Conservation (phyloP, 306 rosid species). For the Cucurbita pepo region DNA sequence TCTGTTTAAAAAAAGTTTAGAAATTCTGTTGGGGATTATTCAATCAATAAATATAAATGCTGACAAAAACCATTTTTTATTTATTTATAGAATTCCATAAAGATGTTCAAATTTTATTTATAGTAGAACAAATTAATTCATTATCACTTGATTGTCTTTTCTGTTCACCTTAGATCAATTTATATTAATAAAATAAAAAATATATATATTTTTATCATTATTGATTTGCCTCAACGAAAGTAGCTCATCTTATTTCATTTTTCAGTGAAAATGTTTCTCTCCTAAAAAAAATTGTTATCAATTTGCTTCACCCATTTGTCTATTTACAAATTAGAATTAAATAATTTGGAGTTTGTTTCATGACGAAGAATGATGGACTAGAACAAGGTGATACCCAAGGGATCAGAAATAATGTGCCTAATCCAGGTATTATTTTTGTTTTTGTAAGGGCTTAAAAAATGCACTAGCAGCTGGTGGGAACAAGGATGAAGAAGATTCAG, state of each 20-base stretch:
- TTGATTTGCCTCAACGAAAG: not conserved
- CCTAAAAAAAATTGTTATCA: not conserved
- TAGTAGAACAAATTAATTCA: not conserved
- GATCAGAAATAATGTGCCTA: not conserved
- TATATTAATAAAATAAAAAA: not conserved
- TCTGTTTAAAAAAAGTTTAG: not conserved
- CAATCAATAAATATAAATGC: too few relatives aligned
- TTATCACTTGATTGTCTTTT: not conserved
- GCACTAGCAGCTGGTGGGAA: constrained; percentile 75
- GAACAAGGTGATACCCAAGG: not conserved
- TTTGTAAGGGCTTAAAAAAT: constrained; percentile 70
- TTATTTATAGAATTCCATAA: too few relatives aligned
- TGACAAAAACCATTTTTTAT: too few relatives aligned
- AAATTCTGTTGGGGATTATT: not conserved
- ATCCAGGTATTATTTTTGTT: not conserved
- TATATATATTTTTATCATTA: too few relatives aligned
- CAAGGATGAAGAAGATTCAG: constrained; percentile 95
- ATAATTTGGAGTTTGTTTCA: not conserved
- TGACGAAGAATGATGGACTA: not conserved
- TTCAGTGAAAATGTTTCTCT: not conserved
- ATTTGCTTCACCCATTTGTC: not conserved
- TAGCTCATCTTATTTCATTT: not conserved
- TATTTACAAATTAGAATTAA: not conserved
- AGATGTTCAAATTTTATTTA: too few relatives aligned
- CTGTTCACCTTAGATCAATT: not conserved